Conservation (phyloP, 257 asterid genomes). For the Solanum etuberosum region DNA sequence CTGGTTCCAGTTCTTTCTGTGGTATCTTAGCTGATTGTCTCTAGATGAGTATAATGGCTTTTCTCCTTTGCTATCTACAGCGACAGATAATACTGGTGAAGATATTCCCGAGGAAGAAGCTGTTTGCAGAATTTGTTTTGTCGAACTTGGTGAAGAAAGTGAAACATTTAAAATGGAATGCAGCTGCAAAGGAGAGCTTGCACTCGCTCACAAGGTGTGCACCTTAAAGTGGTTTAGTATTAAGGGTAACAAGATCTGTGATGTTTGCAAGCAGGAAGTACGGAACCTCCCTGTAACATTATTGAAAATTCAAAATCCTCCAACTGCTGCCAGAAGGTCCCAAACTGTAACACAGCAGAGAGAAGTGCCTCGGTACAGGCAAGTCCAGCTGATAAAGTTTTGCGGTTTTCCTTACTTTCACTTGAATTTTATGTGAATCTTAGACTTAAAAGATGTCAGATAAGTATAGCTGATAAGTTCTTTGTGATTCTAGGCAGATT, state of each 20-base stretch:
- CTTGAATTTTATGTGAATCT: not conserved
- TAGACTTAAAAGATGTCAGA: not conserved
- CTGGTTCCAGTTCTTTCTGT: not conserved
- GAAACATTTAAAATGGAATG: constrained; percentile 95
- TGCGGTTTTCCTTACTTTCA: not conserved
- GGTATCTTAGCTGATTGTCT: not conserved
- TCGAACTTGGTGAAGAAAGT: constrained; percentile 91
- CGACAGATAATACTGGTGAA: constrained; percentile 49
- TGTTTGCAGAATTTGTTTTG: constrained; percentile 87
- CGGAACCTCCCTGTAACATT: constrained; percentile 82
- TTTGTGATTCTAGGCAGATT: not conserved
- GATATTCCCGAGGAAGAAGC: constrained; percentile 99
- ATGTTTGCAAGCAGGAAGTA: constrained; percentile 85
- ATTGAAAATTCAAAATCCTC: constrained; percentile 64
- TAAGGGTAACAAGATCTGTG: constrained; percentile 92
- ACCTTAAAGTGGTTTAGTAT: constrained; percentile 92
- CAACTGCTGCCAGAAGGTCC: constrained; percentile 43
- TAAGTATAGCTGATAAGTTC: not conserved
- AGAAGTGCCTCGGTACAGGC: constrained; percentile 66
- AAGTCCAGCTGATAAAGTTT: constrained; percentile 17
- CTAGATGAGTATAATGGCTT: not conserved
- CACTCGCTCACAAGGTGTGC: constrained; percentile 93
- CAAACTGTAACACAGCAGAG: constrained; percentile 38
- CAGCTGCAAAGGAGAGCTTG: constrained; percentile 97
- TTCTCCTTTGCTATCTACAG: constrained; percentile 10